Base-by-base conservation (phyloP, 495 filamentous ascomycete genomes). In the Penicillium maclennaniae region DNA sequence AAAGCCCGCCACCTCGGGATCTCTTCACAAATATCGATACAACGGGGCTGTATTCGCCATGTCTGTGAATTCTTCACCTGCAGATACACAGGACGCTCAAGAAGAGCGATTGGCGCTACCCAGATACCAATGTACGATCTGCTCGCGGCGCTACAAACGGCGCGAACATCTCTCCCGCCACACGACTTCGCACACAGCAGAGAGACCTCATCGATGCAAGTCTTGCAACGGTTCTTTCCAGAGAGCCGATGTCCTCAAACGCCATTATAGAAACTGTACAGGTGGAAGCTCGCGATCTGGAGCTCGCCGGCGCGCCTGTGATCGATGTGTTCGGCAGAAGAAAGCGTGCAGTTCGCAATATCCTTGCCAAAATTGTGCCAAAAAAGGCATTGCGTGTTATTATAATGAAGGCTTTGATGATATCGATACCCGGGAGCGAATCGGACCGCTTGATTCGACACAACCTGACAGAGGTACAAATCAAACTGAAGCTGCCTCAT, bases 291-390 rank as follows among this genome's bases (percentile, higher is more conserved):
- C 51, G 6, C 54, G 55, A 42, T 44, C 44, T 15, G 45, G 38
- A 3, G 46, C 43, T 10, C 39, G 51, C 37, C 49, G 52, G 43
- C 51, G 62, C 4, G 59, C 55, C 14, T 65, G 62, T 43, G 59
- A 65, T 48, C 55, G 62, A 1, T 65, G 62, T 25, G 55, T 56
- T 5, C 62, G 55, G 6, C 62, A 62, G 50, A 65, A 65, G 34
- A 65, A 65, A 27, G 55, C 59, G 10, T 65, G 62, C 28, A 62
- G 54, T 38, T 52, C 52, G 20, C 51, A 53, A 28, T 55, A 62
- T 36, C 62, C 62, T 14, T 65, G 62, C 20, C 52, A 53, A 17
- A 43, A 26, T 10, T 65, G 62, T 25, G 40, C 51, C 6, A 56
- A 47, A 19, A 55, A 47, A 25, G 52, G 47, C 4, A 43, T 53